phyloP scores from a whole-genome alignment of 2,329 filamentous ascomycete genomes.

The Fusarium begoniae region DNA sequence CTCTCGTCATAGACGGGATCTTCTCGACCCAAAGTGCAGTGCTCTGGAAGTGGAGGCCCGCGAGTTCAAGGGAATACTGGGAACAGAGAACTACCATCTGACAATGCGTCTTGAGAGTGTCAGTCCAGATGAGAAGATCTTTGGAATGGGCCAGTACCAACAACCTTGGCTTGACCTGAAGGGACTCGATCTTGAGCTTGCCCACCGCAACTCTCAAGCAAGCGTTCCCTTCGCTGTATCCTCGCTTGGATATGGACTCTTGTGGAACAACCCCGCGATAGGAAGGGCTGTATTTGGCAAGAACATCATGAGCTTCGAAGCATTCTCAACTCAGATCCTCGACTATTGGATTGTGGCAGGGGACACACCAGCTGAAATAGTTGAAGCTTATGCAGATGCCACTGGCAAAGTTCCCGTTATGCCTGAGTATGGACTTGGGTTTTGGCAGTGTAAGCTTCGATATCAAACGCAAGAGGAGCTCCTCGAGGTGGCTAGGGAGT shows the following conservation, averaged over 20 bases:
- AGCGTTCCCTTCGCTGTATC: conserved; percentile 70
- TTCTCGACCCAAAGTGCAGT: conserved; percentile 68
- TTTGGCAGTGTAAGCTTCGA: conserved; percentile 74
- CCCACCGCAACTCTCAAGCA: conserved; percentile 73
- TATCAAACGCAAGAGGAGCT: conserved; percentile 74
- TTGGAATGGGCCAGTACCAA: conserved; percentile 75
- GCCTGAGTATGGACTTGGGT: conserved; percentile 74
- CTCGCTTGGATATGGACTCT: conserved; percentile 67
- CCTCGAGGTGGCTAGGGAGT: conserved; percentile 67
- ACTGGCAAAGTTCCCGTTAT: conserved; percentile 72
- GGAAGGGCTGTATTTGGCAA: conserved; percentile 69
- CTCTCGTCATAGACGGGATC: conserved; percentile 43
- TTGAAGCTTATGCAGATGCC: conserved; percentile 62
- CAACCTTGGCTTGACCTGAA: conserved; percentile 71
- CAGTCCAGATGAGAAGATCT: conserved; percentile 66
- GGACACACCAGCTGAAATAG: conserved; percentile 63
- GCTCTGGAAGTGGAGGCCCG: conserved; percentile 65
- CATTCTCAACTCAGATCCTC: conserved; percentile 63
- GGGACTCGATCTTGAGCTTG: conserved; percentile 69
- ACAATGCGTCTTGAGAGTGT: conserved; percentile 67
- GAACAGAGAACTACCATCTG: conserved; percentile 61
- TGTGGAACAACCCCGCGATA: conserved; percentile 73
- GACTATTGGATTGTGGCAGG: conserved; percentile 73
- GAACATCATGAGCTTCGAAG: conserved; percentile 70
- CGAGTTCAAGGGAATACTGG: conserved; percentile 64